Base-by-base conservation (phyloP, 495 filamentous ascomycete species). In the Aspergillus hancockii region DNA sequence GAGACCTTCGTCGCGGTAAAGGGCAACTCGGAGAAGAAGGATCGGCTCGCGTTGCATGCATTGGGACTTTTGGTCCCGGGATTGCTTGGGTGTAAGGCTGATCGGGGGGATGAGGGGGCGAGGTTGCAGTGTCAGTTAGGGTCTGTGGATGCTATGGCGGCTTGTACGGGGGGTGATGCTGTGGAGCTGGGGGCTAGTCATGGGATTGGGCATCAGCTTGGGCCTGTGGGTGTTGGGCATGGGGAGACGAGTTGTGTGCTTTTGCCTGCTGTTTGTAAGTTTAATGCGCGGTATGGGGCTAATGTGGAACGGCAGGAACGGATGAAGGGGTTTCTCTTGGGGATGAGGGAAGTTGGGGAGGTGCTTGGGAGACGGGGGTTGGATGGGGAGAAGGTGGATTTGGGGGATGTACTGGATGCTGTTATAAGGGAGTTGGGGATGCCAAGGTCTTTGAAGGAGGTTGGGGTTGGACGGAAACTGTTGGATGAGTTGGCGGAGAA, bases 201-300 rank as follows among this genome's bases (percentile, higher is more conserved):
- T 69, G 87, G 80, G 0, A 88, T 88, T 65, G 86, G 87, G 10
- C 85, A 88, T 67, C 86, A 88, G 74, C 75, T 88, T 0, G 85
- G 86, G 10, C 84, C 85, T 0, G 64, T 88, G 8, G 86, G 85
- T 2, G 85, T 88, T 13, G 82, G 80, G 5, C 85, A 89, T 63
- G 85, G 85, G 34, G 83, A 88, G 68, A 89, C 85, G 25, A 87
- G 81, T 63, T 88, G 85, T 59, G 79, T 89, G 34, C 73, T 88
- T 50, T 70, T 88, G 25, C 85, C 85, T 6, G 79, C 77, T 7
- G 86, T 88, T 6, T 79, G 81, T 67, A 81, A 82, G 64, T 88
- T 73, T 63, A 89, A 88, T 63, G 79, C 78, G 1, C 61, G 71
- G 40, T 66, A 77, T 52, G 75, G 71, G 25, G 77, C 78, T 23